A percentile compares a stretch with the other conserved stretches of the same genome.
These are phyloP conservation scores for Pyrenochaeta sp. DNA, from an alignment of 2,329 filamentous ascomycete genomes.

Conservation along the genomic window DNA sequence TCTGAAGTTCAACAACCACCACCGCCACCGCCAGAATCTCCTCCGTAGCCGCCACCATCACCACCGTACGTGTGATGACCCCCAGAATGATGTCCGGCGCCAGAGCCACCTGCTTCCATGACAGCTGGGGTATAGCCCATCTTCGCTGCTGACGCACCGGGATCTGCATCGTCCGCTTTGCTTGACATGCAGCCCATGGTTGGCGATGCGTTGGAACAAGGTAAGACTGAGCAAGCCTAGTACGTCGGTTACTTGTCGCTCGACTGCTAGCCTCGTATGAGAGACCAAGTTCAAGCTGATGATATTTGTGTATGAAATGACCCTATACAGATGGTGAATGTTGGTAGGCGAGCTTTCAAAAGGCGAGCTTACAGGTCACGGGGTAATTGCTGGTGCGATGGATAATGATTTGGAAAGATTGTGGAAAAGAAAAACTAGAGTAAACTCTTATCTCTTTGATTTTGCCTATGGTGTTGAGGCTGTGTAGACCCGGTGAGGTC, in stretches of 20 bases:
- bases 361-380: background rate
- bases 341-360: background rate
- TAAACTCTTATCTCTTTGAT: background rate
- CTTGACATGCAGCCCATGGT: slow-evolving; percentile 19
- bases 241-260: background rate
- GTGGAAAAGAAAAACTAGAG: no score
- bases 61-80: slow-evolving; percentile 10
- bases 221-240: background rate
- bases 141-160: background rate
- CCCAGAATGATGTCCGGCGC: slow-evolving; percentile 1
- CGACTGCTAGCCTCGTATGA: background rate
- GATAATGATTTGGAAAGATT: no score
- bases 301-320: background rate
- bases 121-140: slow-evolving; percentile 13
- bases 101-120: background rate
- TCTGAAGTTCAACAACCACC: slow-evolving; percentile 6
- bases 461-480: background rate
- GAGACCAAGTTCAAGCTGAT: background rate
- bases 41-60: slow-evolving; percentile 15
- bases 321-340: background rate
- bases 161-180: slow-evolving; percentile 5
- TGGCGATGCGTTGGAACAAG: background rate
- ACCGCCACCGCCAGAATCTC: slow-evolving; percentile 10
- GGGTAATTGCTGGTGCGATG: background rate
- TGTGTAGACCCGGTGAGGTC: background rate